Conservation (phyloP, 495 filamentous ascomycete species). For the Hyphodiscus hymeniophilus region DNA sequence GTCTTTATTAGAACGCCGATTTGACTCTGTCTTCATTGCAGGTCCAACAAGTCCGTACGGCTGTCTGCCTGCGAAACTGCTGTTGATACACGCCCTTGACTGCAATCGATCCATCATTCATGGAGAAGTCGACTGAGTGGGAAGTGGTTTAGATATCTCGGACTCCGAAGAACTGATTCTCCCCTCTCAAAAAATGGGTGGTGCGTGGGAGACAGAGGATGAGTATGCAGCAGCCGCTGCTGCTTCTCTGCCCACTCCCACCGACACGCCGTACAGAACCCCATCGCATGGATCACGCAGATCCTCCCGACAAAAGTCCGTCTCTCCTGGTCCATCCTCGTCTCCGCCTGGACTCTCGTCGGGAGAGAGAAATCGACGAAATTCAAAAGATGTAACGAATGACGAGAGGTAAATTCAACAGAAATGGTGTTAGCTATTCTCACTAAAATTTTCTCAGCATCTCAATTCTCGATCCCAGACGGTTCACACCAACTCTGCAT, state of each 20-base stretch:
- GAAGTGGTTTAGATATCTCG: conserved; percentile 1
- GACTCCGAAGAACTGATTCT: background rate
- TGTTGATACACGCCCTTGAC: too few species aligned
- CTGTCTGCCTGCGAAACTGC: too few species aligned
- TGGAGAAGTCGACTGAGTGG: conserved; percentile 3
- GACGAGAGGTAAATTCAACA: conserved; percentile 44
- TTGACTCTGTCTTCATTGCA: too few species aligned
- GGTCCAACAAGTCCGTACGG: too few species aligned
- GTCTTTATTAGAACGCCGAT: too few species aligned
- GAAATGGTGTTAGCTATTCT: background rate
- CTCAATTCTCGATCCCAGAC: conserved; percentile 74
- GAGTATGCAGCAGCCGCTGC: conserved; percentile 40
- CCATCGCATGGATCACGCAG: conserved; percentile 46
- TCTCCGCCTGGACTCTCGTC: conserved; percentile 52
- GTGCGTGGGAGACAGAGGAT: conserved; percentile 47
- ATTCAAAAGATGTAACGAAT: conserved; percentile 47
- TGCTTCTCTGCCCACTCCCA: conserved; percentile 54
- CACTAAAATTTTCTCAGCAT: conserved; percentile 30
- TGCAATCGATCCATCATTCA: background rate
- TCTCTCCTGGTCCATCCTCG: conserved; percentile 54
- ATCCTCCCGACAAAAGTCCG: conserved; percentile 33
- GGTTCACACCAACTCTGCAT: conserved; percentile 92
- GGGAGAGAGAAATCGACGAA: conserved; percentile 39
- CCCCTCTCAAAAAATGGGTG: conserved; percentile 14
- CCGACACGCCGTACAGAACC: conserved; percentile 56